phyloP scores from a whole-genome alignment of 2,329 filamentous ascomycete species.

The Apiospora kogelbergensis region DNA sequence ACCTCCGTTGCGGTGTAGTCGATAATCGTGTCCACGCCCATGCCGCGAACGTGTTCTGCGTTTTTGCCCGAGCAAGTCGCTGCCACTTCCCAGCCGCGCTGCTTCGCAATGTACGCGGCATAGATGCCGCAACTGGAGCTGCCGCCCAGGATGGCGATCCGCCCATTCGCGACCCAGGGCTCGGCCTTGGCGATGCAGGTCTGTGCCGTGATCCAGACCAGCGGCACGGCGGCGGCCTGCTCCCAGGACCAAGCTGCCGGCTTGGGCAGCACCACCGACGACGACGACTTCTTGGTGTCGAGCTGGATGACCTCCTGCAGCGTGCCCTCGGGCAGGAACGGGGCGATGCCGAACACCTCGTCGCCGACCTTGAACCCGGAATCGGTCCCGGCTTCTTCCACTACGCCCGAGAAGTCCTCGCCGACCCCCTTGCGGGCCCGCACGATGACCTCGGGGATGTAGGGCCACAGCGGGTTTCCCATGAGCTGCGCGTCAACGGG shows the following conservation, averaged over 20 bases:
- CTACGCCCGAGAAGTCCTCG: conserved; percentile 18
- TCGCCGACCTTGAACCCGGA: conserved; percentile 16
- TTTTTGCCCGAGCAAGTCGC: conserved; percentile 22
- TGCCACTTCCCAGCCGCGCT: conserved; percentile 21
- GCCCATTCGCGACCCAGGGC: conserved; percentile 9
- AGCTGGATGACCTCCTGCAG: conserved; percentile 15
- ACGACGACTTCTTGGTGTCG: conserved; percentile 5
- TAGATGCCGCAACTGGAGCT: conserved; percentile 22
- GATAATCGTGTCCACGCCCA: conserved; percentile 18
- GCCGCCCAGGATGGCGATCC: conserved; percentile 19
- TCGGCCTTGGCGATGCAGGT: conserved; percentile 17
- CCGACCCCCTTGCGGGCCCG: conserved; percentile 15
- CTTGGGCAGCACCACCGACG: conserved; percentile 17
- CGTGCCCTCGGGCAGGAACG: conserved; percentile 14
- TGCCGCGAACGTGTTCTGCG: conserved; percentile 17
- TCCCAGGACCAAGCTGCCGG: conserved; percentile 16
- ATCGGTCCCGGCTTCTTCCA: conserved; percentile 15
- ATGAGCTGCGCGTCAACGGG: conserved; percentile 21
- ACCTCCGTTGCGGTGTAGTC: conserved; percentile 18
- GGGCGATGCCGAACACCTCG: conserved; percentile 17
- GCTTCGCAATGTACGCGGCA: conserved; percentile 16
- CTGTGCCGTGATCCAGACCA: conserved; percentile 20
- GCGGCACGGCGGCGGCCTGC: conserved; percentile 19
- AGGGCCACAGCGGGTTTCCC: conserved; percentile 12
- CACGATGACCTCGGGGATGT: conserved; percentile 10